Conservation (phyloP, 2,329 filamentous ascomycete genomes). For the Apiospora koreana region DNA sequence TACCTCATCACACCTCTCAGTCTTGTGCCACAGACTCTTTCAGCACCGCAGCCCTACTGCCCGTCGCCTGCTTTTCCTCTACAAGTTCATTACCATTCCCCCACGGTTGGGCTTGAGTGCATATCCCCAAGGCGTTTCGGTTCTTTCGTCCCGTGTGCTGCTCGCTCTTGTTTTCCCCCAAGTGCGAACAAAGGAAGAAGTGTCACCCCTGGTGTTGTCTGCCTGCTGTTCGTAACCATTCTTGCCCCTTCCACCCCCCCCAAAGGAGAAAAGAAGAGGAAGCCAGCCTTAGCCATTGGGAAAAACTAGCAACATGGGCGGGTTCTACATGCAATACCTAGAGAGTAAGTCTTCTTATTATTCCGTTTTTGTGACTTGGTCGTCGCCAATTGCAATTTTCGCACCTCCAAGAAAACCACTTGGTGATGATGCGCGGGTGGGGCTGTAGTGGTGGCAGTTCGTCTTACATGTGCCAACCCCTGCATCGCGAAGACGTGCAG, state of each 20-base stretch:
- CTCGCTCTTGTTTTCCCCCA: conserved; percentile 25
- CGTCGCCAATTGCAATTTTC: conserved; percentile 14
- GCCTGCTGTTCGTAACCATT: not conserved
- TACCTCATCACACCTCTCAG: conserved; percentile 38
- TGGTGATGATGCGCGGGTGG: conserved; percentile 32
- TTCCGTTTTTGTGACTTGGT: conserved; percentile 20
- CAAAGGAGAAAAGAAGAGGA: not conserved
- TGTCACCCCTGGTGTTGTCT: not conserved
- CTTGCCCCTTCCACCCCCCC: not conserved
- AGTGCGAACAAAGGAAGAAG: conserved; percentile 7
- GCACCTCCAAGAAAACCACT: conserved; percentile 23
- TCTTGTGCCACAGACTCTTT: conserved; percentile 36
- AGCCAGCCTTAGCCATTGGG: conserved; percentile 24
- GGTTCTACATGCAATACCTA: conserved; percentile 73
- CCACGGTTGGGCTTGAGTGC: conserved; percentile 57
- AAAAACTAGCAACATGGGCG: conserved; percentile 51
- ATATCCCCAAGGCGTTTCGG: conserved; percentile 39
- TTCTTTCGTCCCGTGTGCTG: conserved; percentile 33
- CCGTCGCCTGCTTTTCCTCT: conserved; percentile 30
- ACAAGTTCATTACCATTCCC: conserved; percentile 37
- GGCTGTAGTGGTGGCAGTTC: conserved; percentile 30
- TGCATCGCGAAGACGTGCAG: conserved; percentile 33
- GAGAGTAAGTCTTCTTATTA: conserved; percentile 62
- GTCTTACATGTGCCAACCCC: conserved; percentile 38
- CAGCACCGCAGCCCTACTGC: conserved; percentile 30